Conservation (phyloP, 495 filamentous ascomycete species). For the Talaromyces liani region DNA sequence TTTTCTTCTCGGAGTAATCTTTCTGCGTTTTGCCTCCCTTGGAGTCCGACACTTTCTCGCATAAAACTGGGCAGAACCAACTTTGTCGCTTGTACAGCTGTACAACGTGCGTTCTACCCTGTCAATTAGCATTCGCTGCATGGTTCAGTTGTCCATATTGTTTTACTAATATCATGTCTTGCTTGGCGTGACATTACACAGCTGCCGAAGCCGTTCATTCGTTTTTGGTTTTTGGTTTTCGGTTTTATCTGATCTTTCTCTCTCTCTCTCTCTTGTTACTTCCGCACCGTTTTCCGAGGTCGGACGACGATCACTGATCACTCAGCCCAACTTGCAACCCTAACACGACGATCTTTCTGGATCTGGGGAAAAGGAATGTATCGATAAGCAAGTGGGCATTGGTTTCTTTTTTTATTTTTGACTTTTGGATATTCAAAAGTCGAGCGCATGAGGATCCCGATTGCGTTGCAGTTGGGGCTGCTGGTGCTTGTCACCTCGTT, state of each 20-base stretch:
- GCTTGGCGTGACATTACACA: not conserved
- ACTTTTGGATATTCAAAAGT: not conserved
- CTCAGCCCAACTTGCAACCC: not conserved
- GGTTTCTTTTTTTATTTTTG: not conserved
- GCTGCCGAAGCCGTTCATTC: not conserved
- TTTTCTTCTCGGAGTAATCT: not conserved
- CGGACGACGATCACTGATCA: not conserved
- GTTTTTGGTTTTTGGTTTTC: not conserved
- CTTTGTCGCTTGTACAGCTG: not conserved
- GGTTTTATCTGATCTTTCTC: not conserved
- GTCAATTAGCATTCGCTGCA: not conserved
- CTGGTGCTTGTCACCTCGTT: slow-evolving; percentile 65
- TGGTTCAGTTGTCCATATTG: not conserved
- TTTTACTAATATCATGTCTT: not conserved
- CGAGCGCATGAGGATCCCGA: slow-evolving; percentile 67
- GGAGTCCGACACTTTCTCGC: not conserved
- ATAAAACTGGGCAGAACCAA: not conserved
- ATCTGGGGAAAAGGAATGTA: not conserved
- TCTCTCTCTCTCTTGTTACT: not conserved
- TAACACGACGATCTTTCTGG: not conserved
- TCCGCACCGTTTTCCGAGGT: not conserved
- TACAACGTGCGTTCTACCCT: not conserved
- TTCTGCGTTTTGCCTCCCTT: no score
- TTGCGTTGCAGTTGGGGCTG: slow-evolving; percentile 72
- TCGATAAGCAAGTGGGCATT: not conserved